Conservation (phyloP, 2,329 filamentous ascomycete species). For the Akanthomyces muscarius region DNA sequence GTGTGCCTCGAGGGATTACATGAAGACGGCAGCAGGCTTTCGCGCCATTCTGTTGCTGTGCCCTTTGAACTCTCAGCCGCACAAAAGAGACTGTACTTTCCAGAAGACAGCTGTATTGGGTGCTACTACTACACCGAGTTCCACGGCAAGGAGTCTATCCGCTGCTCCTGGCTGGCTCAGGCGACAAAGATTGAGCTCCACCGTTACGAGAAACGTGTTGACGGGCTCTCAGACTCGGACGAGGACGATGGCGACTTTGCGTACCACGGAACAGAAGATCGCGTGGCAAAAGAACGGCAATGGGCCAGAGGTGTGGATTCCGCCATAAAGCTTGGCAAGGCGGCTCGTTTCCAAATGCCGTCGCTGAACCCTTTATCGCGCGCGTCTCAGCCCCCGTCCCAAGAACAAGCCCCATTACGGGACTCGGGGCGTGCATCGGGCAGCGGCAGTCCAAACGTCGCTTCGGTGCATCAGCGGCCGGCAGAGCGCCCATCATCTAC, state of each 20-base stretch:
- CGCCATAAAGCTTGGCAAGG: neutral
- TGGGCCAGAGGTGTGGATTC: neutral
- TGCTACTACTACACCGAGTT: constrained; percentile 28
- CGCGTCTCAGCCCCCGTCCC: neutral
- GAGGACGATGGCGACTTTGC: neutral
- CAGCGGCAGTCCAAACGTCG: neutral
- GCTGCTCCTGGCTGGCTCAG: neutral
- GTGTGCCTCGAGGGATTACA: constrained; percentile 9
- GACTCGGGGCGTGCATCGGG: neutral
- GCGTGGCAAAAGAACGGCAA: neutral
- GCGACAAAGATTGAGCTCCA: neutral
- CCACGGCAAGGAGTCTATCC: no score
- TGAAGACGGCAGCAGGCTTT: constrained; percentile 14
- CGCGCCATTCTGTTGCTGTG: constrained; percentile 27
- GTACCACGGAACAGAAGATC: no score
- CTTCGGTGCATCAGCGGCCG: neutral
- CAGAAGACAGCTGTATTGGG: constrained; percentile 26
- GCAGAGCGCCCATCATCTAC: neutral
- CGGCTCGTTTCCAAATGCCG: neutral
- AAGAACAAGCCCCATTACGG: neutral
- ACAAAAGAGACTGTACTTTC: constrained; percentile 23
- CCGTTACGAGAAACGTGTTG: neutral
- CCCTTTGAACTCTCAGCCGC: constrained; percentile 20
- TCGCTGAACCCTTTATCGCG: neutral
- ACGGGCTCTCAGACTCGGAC: neutral